Percentiles rank a stretch among this genome's conserved stretches.
Evolutionary conservation across 106 monocot species (phyloP).

Genomic region (Gastrodia elata): DNA sequence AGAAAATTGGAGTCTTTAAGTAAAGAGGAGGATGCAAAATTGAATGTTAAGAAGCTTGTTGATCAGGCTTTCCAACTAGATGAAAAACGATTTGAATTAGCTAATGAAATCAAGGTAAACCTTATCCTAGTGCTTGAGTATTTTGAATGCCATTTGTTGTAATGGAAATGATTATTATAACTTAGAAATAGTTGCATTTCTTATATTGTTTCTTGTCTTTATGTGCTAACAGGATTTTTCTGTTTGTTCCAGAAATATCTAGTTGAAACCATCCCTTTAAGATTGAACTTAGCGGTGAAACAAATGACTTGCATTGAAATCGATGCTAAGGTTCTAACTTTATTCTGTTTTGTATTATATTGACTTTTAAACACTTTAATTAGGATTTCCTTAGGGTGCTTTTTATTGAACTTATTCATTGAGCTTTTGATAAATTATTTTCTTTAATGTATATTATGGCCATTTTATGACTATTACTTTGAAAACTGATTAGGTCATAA

Average conservation of each 20-base stretch:
- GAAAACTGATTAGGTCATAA: too few relatives aligned
- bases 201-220: not conserved
- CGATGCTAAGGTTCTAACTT: slow-evolving; percentile 42
- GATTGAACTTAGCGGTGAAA: slow-evolving; percentile 54
- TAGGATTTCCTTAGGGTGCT: not conserved
- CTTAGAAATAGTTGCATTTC: not conserved
- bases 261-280: slow-evolving; percentile 54
- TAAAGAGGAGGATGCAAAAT: slow-evolving; percentile 61
- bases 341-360: not conserved
- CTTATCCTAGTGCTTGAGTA: not conserved
- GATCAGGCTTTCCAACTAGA: slow-evolving; percentile 51
- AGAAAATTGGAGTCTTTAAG: slow-evolving; percentile 55
- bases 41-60: slow-evolving; percentile 51
- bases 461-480: too few relatives aligned
- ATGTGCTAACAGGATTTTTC: not conserved
- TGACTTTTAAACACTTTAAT: not conserved
- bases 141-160: not conserved
- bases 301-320: slow-evolving; percentile 65
- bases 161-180: not conserved
- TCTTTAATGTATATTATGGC: too few relatives aligned
- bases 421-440: not conserved
- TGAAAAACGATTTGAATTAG: slow-evolving; percentile 44
- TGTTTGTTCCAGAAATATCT: slow-evolving; percentile 46
- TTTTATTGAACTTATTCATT: not conserved
- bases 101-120: slow-evolving; percentile 61